phyloP scores from a whole-genome alignment of 768 basidiomycete genomes.

The Mycena indigotica region DNA sequence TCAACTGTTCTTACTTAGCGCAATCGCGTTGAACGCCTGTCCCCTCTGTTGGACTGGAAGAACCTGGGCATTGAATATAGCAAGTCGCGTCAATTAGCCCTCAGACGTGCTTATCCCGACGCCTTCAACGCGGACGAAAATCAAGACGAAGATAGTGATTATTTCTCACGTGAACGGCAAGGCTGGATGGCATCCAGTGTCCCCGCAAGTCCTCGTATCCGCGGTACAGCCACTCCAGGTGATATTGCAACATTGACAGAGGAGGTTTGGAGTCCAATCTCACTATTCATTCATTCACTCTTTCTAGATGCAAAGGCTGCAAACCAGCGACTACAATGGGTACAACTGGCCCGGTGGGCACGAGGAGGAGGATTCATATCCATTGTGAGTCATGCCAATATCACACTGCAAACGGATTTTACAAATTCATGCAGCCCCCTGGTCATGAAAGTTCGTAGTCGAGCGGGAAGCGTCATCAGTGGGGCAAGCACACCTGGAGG shows the following conservation, averaged over 20 bases:
- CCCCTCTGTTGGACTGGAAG: conserved; percentile 97
- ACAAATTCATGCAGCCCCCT: conserved; percentile 60
- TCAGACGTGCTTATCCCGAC: conserved; percentile 94
- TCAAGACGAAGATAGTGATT: conserved; percentile 43
- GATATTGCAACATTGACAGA: conserved; percentile 90
- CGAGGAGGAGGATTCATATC: conserved; percentile 89
- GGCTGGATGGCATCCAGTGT: conserved; percentile 74
- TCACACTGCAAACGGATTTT: too few species aligned
- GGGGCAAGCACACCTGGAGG: conserved; percentile 84
- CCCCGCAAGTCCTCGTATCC: conserved; percentile 85
- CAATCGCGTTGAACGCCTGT: conserved; percentile 93
- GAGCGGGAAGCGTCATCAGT: conserved; percentile 72
- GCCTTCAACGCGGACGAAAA: conserved; percentile 71
- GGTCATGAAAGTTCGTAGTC: conserved; percentile 87
- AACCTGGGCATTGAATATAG: conserved; percentile 95
- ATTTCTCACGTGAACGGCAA: conserved; percentile 56
- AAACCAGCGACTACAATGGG: conserved; percentile 85
- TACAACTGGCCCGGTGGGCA: conserved; percentile 58
- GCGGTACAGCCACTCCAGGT: conserved; percentile 88
- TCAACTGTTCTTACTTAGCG: conserved; percentile 49
- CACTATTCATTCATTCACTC: neutral
- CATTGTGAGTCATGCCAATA: conserved; percentile 79
- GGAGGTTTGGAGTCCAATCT: conserved; percentile 50
- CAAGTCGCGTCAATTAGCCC: conserved; percentile 89
- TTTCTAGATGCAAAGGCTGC: conserved; percentile 78